Conservation (phyloP, 2,329 filamentous ascomycete species). For the Achaetomium macrosporum region DNA sequence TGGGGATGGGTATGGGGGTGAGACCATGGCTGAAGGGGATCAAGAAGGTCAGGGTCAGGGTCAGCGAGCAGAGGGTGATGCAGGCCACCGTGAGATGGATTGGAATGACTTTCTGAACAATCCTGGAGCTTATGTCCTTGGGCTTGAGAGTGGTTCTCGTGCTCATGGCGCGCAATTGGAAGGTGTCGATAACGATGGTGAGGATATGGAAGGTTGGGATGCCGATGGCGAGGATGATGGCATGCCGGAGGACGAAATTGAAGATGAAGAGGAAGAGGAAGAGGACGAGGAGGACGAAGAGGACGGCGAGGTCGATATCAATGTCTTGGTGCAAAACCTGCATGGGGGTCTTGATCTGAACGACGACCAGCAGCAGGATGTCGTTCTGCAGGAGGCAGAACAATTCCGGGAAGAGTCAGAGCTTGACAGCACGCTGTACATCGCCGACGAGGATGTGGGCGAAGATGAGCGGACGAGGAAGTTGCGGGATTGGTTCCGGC, state of each 20-base stretch:
- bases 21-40: not conserved
- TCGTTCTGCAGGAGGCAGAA: not conserved
- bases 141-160: not conserved
- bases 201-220: not conserved
- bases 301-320: not conserved
- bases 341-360: constrained; percentile 13
- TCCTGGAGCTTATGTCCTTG: not conserved
- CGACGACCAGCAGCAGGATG: constrained; percentile 1
- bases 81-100: not conserved
- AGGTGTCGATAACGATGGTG: not conserved
- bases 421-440: not conserved
- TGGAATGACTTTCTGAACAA: constrained; percentile 9
- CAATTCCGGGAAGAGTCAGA: not conserved
- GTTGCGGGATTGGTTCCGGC: constrained; percentile 17
- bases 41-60: not conserved
- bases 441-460: not conserved
- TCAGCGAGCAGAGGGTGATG: not conserved
- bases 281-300: not conserved
- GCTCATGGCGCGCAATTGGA: not conserved
- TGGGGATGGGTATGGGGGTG: not conserved
- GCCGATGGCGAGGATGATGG: too few relatives aligned
- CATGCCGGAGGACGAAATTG: not conserved
- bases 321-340: constrained; percentile 10
- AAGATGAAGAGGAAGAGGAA: not conserved
- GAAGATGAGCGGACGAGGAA: constrained; percentile 11